Evolutionary conservation across 768 basidiomycete genomes (phyloP).

Genomic region (Suillus subaureus): DNA sequence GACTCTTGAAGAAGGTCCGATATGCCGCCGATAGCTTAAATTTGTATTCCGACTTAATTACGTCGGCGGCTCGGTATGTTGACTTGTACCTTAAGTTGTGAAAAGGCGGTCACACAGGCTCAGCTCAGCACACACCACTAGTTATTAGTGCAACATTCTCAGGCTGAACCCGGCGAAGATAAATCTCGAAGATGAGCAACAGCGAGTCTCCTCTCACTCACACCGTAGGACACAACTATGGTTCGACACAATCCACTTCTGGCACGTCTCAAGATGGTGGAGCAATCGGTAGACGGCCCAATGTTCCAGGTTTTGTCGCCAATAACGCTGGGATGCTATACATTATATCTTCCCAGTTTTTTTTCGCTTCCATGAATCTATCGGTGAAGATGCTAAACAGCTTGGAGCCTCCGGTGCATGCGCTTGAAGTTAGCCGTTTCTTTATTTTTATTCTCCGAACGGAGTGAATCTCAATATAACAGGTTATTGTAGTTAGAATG

Average conservation of each 20-base stretch:
- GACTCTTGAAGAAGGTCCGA: neutral
- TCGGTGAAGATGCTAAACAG: constrained; percentile 63
- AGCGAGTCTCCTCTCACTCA: neutral
- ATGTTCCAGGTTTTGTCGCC: constrained; percentile 14
- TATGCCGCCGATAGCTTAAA: neutral
- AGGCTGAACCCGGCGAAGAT: neutral
- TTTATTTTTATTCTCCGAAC: neutral
- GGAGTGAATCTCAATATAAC: constrained; percentile 1
- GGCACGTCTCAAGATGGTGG: neutral
- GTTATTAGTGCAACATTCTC: neutral
- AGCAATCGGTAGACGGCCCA: neutral
- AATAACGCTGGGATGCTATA: constrained; percentile 62
- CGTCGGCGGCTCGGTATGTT: neutral
- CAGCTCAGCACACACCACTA: too few species aligned
- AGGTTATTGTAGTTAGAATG: constrained; percentile 65
- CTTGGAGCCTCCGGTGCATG: constrained; percentile 58
- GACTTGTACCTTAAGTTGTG: neutral
- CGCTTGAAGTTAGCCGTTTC: constrained; percentile 48
- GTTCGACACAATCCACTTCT: neutral
- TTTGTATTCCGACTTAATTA: neutral
- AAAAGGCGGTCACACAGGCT: neutral
- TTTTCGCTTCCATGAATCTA: constrained; percentile 62
- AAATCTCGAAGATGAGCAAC: neutral
- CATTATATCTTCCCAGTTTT: constrained; percentile 58
- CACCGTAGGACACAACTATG: neutral